A percentile compares a stretch with the other conserved stretches of the same genome.
Conservation (phyloP, 2,329 filamentous ascomycete genomes). For the Fusarium sp. region DNA sequence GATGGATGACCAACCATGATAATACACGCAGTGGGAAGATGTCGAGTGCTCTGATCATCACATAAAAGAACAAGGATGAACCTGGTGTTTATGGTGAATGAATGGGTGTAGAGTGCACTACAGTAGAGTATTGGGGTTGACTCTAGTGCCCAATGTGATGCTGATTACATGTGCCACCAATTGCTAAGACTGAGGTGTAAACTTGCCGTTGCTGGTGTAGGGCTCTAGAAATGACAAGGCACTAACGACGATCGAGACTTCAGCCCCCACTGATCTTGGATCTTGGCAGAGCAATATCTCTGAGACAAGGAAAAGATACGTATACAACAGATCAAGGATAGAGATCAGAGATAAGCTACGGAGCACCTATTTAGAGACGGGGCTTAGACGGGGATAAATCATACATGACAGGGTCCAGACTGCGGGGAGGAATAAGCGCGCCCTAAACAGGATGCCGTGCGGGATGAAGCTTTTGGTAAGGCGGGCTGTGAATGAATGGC, state of each 20-base stretch:
- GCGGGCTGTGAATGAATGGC: conserved; percentile 9
- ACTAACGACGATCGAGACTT: background rate
- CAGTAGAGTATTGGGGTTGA: conserved; percentile 2
- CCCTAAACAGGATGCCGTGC: conserved; percentile 8
- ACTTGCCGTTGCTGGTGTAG: background rate
- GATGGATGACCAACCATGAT: conserved; percentile 3
- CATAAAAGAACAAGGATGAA: conserved; percentile 20
- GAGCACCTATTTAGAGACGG: background rate
- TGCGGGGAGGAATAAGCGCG: conserved; percentile 35
- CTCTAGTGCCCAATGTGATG: conserved; percentile 9
- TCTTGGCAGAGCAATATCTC: conserved; percentile 1
- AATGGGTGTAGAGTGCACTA: conserved; percentile 1
- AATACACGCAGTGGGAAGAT: background rate
- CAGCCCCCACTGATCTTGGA: background rate
- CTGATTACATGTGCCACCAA: background rate
- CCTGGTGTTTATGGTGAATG: conserved; percentile 6
- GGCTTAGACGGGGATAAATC: conserved; percentile 16
- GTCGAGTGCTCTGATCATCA: background rate
- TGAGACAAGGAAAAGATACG: conserved; percentile 32
- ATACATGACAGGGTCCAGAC: conserved; percentile 4
- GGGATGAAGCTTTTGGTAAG: conserved; percentile 23
- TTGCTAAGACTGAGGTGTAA: conserved; percentile 2
- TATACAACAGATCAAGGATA: background rate
- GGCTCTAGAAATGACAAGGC: background rate
- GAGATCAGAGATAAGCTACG: conserved; percentile 1